Percentiles rank a stretch among this genome's conserved stretches.
Evolutionary conservation across 148 eudicot genomes (phyloP).

Genomic region (Talinum fruticosum): DNA sequence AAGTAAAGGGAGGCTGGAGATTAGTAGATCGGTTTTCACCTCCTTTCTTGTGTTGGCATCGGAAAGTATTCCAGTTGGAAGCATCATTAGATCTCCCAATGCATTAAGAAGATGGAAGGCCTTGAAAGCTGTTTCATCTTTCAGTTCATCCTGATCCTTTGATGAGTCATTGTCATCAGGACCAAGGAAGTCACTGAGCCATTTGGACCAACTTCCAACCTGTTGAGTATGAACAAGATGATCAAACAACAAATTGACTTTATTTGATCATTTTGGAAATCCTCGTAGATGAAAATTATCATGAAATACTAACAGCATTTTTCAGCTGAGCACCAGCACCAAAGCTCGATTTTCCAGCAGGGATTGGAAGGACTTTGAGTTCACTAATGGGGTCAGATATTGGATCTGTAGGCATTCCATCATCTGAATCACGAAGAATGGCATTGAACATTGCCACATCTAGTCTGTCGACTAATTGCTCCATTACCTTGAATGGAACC

Average conservation of each 20-base stretch:
- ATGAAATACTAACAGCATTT: slow-evolving; percentile 72
- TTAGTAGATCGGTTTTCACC: slow-evolving; percentile 31
- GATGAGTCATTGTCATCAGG: slow-evolving; percentile 46
- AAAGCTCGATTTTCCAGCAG: slow-evolving; percentile 85
- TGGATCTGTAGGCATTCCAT: slow-evolving; percentile 90
- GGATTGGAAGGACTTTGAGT: slow-evolving; percentile 79
- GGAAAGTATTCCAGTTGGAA: slow-evolving; percentile 81
- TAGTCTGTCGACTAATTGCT: slow-evolving; percentile 76
- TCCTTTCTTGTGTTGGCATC: slow-evolving; percentile 76
- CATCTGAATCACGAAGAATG: slow-evolving; percentile 79
- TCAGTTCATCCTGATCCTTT: slow-evolving; percentile 31
- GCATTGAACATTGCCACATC: slow-evolving; percentile 98
- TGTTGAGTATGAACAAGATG: slow-evolving; percentile 17
- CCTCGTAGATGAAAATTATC: neutral
- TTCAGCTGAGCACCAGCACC: slow-evolving; percentile 93
- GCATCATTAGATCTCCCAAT: slow-evolving; percentile 95
- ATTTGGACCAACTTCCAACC: slow-evolving; percentile 92
- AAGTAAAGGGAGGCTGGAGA: neutral
- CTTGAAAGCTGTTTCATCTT: slow-evolving; percentile 41
- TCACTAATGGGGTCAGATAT: slow-evolving; percentile 84
- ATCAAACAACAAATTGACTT: slow-evolving; percentile 9
- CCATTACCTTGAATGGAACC: slow-evolving; percentile 64
- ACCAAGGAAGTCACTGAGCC: slow-evolving; percentile 77
- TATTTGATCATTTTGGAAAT: neutral
- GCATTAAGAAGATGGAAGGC: slow-evolving; percentile 80